phyloP scores from a whole-genome alignment of 371 early-diverging fungal genomes.

The Mucor indicus region DNA sequence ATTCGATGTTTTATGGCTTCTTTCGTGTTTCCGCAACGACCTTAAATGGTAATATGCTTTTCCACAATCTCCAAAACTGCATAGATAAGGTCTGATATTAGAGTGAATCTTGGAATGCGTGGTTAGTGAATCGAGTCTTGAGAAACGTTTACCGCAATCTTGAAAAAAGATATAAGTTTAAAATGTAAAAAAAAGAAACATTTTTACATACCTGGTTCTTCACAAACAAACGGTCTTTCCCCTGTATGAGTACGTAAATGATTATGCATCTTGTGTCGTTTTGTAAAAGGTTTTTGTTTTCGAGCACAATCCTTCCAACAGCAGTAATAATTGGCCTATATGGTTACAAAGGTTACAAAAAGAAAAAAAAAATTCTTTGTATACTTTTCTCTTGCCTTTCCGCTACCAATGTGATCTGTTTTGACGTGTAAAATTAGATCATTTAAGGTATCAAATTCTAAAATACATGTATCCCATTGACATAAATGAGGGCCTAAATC shows the following conservation, averaged over 20 bases:
- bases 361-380: no score
- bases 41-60: conserved; percentile 72
- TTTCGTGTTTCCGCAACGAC: conserved; percentile 68
- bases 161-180: no score
- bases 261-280: conserved; percentile 81
- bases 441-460: conserved; percentile 40
- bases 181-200: no score
- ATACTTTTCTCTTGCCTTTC: conserved; percentile 40
- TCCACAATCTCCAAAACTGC: conserved; percentile 49
- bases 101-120: conserved; percentile 83
- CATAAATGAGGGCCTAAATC: conserved; percentile 35
- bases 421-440: conserved; percentile 58
- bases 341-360: no score
- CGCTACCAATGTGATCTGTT: conserved; percentile 64
- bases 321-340: conserved; percentile 67
- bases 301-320: conserved; percentile 75
- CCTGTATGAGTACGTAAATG: conserved; percentile 85
- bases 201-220: conserved; percentile 22
- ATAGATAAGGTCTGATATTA: conserved; percentile 63
- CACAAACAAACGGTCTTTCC: conserved; percentile 56
- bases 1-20: conserved; percentile 26
- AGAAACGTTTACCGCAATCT: conserved; percentile 75
- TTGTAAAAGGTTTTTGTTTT: conserved; percentile 67
- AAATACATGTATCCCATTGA: conserved; percentile 54
- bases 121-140: conserved; percentile 79